Base-by-base conservation (phyloP, 768 basidiomycete genomes). In the Gloeophyllum trabeum region DNA sequence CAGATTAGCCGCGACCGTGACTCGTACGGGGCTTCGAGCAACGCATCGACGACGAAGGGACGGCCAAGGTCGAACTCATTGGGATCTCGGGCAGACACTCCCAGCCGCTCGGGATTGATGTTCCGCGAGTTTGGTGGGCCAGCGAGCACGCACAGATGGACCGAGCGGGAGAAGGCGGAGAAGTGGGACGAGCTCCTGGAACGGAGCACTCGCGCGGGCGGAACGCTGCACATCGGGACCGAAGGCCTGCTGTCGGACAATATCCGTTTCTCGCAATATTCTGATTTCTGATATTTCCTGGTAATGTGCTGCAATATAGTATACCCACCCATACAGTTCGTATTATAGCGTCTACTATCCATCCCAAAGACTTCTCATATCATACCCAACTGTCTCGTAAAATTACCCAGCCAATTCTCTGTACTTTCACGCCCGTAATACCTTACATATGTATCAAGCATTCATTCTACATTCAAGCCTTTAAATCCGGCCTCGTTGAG, bases 121-220 rank as follows among this genome's bases (percentile, higher is more conserved):
- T 79, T 74, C 61, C 69, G 76, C 10, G 67, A 73, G 49, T 51
- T 76, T 19, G 51, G 59, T n/a, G 51, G 46, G 22, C 55, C 54
- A 22, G 58, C 59, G 40, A 56, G 59, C 20, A 21, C 13, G 41
- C 56, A 58, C 19, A 65, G 58, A 34, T 57, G 79, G 54, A 75
- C 75, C 20, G 80, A 84, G 54, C 60, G 72, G 51, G 81, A 88
- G 61, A 88, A 88, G 63, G 69, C 70, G 5, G 73, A 70, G 10
- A 73, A 72, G 51, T 87, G 82, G 83, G 71, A 81, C 43, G 77
- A 78, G 46, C 51, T 87, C 42, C 58, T 86, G 46, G 69, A 73
- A 54, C 66, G 71, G 49, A 85, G 83, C 51, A 79, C 69, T 32
- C 58, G 60, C 40, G 85, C 85, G 1, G 85, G 85, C 1, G 85